These are phyloP conservation scores for Aureobasidium lini DNA, from an alignment of 2,329 filamentous ascomycete species.

Conservation along the genomic window DNA sequence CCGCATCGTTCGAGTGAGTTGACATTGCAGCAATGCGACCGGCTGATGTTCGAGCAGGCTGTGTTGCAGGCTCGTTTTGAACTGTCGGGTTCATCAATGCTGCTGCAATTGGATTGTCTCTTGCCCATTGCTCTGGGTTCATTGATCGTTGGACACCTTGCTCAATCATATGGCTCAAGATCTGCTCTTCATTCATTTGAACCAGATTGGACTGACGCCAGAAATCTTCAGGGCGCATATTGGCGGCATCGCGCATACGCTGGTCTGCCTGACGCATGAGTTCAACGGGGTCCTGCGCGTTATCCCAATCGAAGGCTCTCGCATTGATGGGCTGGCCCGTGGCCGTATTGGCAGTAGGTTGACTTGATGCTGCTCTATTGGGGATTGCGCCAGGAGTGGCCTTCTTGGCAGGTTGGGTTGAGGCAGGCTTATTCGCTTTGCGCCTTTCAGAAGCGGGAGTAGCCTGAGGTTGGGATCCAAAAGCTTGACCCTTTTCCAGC, in stretches of 20 bases:
- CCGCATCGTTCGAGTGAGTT: neutral
- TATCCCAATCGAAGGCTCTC: neutral
- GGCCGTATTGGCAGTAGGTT: neutral
- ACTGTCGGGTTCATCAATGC: neutral
- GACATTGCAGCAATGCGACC: too few species aligned
- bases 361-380: neutral
- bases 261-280: neutral
- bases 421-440: neutral
- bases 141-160: neutral
- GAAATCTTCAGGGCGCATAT: slow-evolving; percentile 8
- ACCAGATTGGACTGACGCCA: neutral
- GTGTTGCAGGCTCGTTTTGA: neutral
- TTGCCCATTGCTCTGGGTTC: neutral
- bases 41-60: neutral
- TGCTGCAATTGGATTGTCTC: neutral
- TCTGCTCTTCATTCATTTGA: slow-evolving; percentile 8
- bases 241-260: neutral
- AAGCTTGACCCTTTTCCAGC: neutral
- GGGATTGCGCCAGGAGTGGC: neutral
- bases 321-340: neutral
- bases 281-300: neutral
- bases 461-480: neutral
- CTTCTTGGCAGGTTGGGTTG: neutral
- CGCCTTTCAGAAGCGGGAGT: neutral
- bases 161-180: slow-evolving; percentile 7